These are phyloP conservation scores for Aquanectria penicillioides DNA, from an alignment of 2,329 filamentous ascomycete genomes.

Conservation along the genomic window DNA sequence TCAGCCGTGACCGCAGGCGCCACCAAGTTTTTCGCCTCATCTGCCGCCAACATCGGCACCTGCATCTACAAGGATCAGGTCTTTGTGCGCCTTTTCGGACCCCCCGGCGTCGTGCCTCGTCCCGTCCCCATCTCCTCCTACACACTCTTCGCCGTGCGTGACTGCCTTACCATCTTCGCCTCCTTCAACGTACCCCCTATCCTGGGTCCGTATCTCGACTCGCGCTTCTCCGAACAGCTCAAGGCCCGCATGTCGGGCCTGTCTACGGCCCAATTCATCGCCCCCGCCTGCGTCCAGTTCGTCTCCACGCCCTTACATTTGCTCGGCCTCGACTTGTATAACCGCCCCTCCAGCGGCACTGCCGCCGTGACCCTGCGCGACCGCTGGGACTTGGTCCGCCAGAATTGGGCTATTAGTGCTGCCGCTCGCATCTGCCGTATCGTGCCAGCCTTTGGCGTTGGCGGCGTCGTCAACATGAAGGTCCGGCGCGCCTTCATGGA, in stretches of 20 bases:
- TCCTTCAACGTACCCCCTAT: conserved; percentile 89
- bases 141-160: conserved; percentile 81
- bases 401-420: conserved; percentile 80
- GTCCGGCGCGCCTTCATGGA: conserved; percentile 75
- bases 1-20: conserved; percentile 76
- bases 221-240: conserved; percentile 63
- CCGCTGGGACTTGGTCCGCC: conserved; percentile 73
- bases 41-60: conserved; percentile 82
- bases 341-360: conserved; percentile 62
- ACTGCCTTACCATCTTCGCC: conserved; percentile 90
- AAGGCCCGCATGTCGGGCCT: conserved; percentile 57
- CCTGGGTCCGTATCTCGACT: conserved; percentile 74
- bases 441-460: conserved; percentile 87
- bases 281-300: conserved; percentile 82
- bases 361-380: conserved; percentile 58
- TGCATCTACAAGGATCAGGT: conserved; percentile 91
- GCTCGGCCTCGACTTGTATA: conserved; percentile 87
- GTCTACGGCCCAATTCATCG: conserved; percentile 80
- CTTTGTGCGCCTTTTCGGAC: conserved; percentile 85
- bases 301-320: conserved; percentile 86
- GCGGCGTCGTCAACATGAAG: conserved; percentile 84
- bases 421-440: conserved; percentile 84
- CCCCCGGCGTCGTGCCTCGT: conserved; percentile 59
- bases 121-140: conserved; percentile 77
- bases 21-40: conserved; percentile 83